phyloP scores from a whole-genome alignment of 2,329 filamentous ascomycete species.

The Scleromitrula shiraiana region DNA sequence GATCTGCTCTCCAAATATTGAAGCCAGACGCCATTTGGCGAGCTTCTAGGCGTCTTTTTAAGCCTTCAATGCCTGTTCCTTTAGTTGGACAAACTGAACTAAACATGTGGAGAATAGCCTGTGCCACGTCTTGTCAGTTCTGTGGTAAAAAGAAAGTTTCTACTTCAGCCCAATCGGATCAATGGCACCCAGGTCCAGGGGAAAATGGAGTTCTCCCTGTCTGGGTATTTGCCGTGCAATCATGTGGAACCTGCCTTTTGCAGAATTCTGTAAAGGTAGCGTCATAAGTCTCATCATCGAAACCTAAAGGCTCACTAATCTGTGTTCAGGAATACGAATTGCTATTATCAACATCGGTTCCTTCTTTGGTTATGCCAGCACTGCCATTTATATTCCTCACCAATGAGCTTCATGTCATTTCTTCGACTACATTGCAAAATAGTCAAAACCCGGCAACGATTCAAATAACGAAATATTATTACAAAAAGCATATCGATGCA shows the following conservation, averaged over 20 bases:
- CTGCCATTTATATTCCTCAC: constrained; percentile 62
- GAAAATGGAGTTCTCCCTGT: constrained; percentile 51
- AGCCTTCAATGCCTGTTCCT: constrained; percentile 61
- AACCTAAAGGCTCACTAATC: constrained; percentile 19
- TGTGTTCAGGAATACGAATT: constrained; percentile 58
- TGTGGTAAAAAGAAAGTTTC: constrained; percentile 42
- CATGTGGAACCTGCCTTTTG: constrained; percentile 59
- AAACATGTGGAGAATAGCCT: constrained; percentile 68
- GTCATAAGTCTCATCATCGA: constrained; percentile 14
- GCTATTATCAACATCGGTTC: constrained; percentile 51
- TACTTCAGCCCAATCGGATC: constrained; percentile 30
- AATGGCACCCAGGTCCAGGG: constrained; percentile 56
- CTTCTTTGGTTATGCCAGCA: constrained; percentile 56
- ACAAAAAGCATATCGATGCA: constrained; percentile 51
- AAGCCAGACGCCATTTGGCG: constrained; percentile 65
- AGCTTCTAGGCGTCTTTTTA: constrained; percentile 55
- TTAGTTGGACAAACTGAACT: constrained; percentile 58
- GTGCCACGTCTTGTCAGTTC: constrained; percentile 57
- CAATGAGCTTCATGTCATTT: constrained; percentile 50
- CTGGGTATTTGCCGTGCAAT: constrained; percentile 63
- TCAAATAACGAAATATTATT: constrained; percentile 59
- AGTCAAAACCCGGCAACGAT: constrained; percentile 39
- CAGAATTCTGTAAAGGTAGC: constrained; percentile 57
- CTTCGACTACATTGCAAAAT: constrained; percentile 46
- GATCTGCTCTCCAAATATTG: constrained; percentile 29